Percentiles rank a stretch among this genome's conserved stretches.
phyloP scores from a whole-genome alignment of 306 rosid genomes.

The Prunus mume region DNA sequence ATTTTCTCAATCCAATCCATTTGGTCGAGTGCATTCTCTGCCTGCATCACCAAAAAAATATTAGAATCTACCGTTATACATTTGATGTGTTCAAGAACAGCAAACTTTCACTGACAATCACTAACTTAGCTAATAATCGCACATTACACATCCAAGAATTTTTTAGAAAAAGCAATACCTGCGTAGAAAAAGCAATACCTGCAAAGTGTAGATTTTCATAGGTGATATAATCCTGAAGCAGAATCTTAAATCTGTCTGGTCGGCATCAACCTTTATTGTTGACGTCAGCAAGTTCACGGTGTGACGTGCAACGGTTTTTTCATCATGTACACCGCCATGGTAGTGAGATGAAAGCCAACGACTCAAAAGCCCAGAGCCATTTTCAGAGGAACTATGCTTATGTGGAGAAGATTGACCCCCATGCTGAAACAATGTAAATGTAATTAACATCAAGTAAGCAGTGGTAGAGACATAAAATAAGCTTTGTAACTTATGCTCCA shows the following conservation, averaged over 20 bases:
- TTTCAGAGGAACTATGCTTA: slow-evolving; percentile 46
- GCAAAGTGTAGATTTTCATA: slow-evolving; percentile 66
- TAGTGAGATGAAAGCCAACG: slow-evolving; percentile 86
- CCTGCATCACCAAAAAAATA: slow-evolving; percentile 42
- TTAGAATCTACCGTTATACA: background rate
- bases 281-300: slow-evolving; percentile 80
- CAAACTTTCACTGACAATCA: background rate
- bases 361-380: slow-evolving; percentile 62
- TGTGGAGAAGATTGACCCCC: slow-evolving; percentile 53
- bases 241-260: slow-evolving; percentile 78
- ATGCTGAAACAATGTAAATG: slow-evolving; percentile 37
- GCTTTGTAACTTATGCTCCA: slow-evolving; percentile 28
- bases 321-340: slow-evolving; percentile 76
- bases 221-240: slow-evolving; percentile 90
- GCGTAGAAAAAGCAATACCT: slow-evolving; percentile 52
- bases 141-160: background rate
- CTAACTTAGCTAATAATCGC: background rate
- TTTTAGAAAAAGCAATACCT: slow-evolving; percentile 41
- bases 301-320: slow-evolving; percentile 62
- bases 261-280: slow-evolving; percentile 75
- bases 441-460: slow-evolving; percentile 24
- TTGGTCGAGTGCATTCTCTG: slow-evolving; percentile 78
- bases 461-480: slow-evolving; percentile 21
- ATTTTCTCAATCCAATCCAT: slow-evolving; percentile 91
- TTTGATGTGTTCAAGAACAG: background rate